Evolutionary conservation across 495 filamentous ascomycete species (phyloP).

Genomic region (Immersiella caudata): DNA sequence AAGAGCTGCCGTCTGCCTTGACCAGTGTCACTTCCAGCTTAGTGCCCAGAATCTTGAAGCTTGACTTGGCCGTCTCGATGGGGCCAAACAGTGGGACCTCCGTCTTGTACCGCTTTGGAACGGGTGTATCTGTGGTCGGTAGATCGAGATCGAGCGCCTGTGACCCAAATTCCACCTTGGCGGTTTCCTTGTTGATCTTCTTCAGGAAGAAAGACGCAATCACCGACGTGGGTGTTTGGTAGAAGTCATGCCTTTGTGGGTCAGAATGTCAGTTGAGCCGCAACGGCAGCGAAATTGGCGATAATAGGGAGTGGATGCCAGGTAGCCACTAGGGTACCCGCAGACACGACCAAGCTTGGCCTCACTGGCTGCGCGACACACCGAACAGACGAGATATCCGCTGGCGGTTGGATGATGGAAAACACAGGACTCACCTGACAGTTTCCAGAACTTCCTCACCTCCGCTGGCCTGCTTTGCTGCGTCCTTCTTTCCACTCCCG

Average conservation of each 20-base stretch:
- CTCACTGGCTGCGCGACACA: slow-evolving; percentile 31
- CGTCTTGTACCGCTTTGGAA: slow-evolving; percentile 74
- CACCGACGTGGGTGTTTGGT: slow-evolving; percentile 83
- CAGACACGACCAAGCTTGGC: slow-evolving; percentile 41
- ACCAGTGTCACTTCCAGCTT: slow-evolving; percentile 86
- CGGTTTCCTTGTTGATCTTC: slow-evolving; percentile 85
- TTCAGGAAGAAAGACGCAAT: slow-evolving; percentile 95
- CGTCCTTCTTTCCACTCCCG: slow-evolving; percentile 70
- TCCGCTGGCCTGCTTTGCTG: slow-evolving; percentile 46
- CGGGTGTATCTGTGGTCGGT: slow-evolving; percentile 70
- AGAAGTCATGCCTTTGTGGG: slow-evolving; percentile 77
- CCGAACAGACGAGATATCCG: slow-evolving; percentile 21
- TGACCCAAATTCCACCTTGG: slow-evolving; percentile 66
- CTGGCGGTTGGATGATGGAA: slow-evolving; percentile 16
- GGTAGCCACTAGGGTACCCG: slow-evolving; percentile 15
- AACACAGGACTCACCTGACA: slow-evolving; percentile 60
- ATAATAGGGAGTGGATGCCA: slow-evolving; percentile 12
- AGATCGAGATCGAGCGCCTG: slow-evolving; percentile 72
- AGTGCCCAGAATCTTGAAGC: slow-evolving; percentile 87
- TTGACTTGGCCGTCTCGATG: slow-evolving; percentile 73
- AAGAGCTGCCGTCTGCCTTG: slow-evolving; percentile 81
- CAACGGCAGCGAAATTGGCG: slow-evolving; percentile 17
- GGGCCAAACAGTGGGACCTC: slow-evolving; percentile 73
- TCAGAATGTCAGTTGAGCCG: slow-evolving; percentile 22
- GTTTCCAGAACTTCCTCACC: slow-evolving; percentile 64